A percentile compares a stretch with the other conserved stretches of the same genome.
Evolutionary conservation across 2,329 filamentous ascomycete species (phyloP).

Genomic region (Colletotrichum musae): DNA sequence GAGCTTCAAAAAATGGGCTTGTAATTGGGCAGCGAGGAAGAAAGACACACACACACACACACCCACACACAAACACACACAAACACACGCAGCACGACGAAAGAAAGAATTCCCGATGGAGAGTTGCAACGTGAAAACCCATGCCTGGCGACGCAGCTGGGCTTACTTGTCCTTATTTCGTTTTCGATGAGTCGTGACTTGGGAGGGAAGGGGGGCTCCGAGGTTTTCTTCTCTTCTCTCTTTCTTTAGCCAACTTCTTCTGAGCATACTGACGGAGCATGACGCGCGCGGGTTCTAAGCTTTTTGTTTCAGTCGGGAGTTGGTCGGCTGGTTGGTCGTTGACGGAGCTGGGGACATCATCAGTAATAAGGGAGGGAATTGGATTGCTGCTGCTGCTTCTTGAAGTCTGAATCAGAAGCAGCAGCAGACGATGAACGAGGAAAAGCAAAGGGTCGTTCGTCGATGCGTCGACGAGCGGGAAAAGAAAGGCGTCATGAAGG

Average conservation of each 20-base stretch:
- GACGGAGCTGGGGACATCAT: no score
- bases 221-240: no score
- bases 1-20: slow-evolving; percentile 33
- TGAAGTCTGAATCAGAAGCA: no score
- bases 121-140: slow-evolving; percentile 27
- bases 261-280: slow-evolving; percentile 30
- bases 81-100: slow-evolving; percentile 16
- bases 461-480: no score
- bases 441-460: no score
- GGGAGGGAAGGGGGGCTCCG: background rate
- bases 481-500: slow-evolving; percentile 27
- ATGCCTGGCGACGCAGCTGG: background rate
- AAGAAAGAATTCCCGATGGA: slow-evolving; percentile 33
- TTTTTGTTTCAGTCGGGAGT: background rate
- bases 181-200: slow-evolving; percentile 26
- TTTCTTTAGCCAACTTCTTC: background rate
- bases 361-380: no score
- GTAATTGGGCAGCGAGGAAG: slow-evolving; percentile 34
- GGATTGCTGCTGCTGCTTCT: no score
- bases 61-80: background rate
- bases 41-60: background rate
- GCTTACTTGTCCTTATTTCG: background rate
- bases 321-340: background rate
- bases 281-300: no score
- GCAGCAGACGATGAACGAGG: background rate